A percentile compares a stretch with the other conserved stretches of the same genome.
Conservation (phyloP, 352 stramenopile species). For the Globisporangium apiculatum region DNA sequence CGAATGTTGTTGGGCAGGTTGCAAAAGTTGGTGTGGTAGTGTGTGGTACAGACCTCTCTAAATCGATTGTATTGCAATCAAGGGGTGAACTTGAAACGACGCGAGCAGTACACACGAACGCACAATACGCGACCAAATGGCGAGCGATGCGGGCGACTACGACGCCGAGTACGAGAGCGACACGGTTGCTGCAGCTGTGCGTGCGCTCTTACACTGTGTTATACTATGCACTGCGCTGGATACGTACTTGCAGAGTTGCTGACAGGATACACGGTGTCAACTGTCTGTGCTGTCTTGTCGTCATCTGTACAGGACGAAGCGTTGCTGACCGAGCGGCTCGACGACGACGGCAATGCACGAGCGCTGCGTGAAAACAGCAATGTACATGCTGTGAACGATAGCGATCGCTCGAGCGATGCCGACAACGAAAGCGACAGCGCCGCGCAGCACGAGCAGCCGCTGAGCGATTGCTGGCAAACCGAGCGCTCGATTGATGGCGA, state of each 20-base stretch:
- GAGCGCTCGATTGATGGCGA: background rate
- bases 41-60: too few species aligned
- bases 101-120: background rate
- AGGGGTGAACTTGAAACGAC: too few species aligned
- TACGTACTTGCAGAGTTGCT: background rate
- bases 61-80: too few species aligned
- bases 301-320: background rate
- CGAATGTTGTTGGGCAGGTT: too few species aligned
- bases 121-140: constrained; percentile 4
- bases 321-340: constrained; percentile 10
- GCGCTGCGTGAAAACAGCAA: background rate
- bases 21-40: too few species aligned
- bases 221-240: too few species aligned
- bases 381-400: background rate
- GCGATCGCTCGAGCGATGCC: background rate
- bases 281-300: too few species aligned
- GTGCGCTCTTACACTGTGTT: background rate
- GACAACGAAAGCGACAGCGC: background rate
- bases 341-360: background rate
- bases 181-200: background rate
- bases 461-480: background rate
- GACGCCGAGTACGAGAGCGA: constrained; percentile 25
- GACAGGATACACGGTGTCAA: too few species aligned
- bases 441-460: background rate
- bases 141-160: constrained; percentile 16